Conservation (phyloP, 2,329 filamentous ascomycete species). For the Colletotrichum sp. region DNA sequence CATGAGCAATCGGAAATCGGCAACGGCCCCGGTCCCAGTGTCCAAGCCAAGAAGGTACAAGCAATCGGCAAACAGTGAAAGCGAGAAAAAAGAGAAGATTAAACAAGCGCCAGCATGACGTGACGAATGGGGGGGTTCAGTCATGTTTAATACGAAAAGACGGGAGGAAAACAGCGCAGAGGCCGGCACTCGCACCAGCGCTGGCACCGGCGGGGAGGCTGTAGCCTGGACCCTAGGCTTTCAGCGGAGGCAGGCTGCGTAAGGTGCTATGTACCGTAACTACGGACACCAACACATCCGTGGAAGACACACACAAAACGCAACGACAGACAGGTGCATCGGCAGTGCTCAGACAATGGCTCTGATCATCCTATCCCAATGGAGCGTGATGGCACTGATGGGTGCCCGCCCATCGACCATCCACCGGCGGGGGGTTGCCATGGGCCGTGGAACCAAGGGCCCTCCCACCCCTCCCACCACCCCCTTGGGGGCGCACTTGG, state of each 20-base stretch:
- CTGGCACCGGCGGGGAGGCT: neutral
- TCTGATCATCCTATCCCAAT: slow-evolving; percentile 18
- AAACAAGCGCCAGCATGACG: slow-evolving; percentile 3
- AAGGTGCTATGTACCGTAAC: neutral
- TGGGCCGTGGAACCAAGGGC: neutral
- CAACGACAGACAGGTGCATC: slow-evolving; percentile 7
- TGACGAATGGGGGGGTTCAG: slow-evolving; percentile 1
- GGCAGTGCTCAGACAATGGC: slow-evolving; percentile 18
- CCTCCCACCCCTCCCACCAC: neutral
- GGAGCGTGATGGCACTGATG: slow-evolving; percentile 12
- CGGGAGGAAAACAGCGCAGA: neutral
- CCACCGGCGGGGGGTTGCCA: neutral
- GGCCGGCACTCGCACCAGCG: neutral
- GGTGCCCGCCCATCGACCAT: neutral
- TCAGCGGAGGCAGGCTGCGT: neutral
- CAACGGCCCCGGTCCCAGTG: neutral
- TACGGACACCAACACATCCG: neutral
- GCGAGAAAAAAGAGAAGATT: neutral
- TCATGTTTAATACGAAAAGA: slow-evolving; percentile 15
- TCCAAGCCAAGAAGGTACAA: neutral
- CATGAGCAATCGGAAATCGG: neutral
- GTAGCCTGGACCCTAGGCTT: neutral
- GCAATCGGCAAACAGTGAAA: neutral
- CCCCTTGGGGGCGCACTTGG: neutral
- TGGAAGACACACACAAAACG: neutral